phyloP scores from a whole-genome alignment of 106 monocot species.

The Dendrobium catenatum region DNA sequence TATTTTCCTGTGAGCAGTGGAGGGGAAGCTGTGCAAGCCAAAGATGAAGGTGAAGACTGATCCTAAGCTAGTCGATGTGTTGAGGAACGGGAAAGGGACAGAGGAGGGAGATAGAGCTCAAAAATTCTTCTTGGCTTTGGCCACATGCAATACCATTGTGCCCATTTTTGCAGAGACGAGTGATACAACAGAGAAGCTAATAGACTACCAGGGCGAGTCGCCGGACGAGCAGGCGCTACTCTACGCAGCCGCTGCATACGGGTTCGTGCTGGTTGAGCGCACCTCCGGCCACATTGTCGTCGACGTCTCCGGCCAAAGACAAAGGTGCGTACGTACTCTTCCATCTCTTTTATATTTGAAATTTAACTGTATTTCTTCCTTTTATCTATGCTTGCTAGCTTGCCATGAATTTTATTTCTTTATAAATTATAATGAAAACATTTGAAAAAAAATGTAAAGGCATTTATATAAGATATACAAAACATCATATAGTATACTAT shows the following conservation, averaged over 20 bases:
- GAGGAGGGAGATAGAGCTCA: conserved; percentile 20
- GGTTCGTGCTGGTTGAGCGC: conserved; percentile 37
- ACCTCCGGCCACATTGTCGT: conserved; percentile 55
- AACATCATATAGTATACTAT: no score
- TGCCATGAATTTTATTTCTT: no score
- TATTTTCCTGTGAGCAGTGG: conserved; percentile 5
- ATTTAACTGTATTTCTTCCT: background rate
- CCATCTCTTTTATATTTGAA: background rate
- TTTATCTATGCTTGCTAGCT: no score
- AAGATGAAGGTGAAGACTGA: conserved; percentile 34
- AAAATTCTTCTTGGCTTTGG: conserved; percentile 42
- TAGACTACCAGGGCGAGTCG: conserved; percentile 67
- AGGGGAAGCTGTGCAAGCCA: conserved; percentile 21
- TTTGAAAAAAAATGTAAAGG: no score
- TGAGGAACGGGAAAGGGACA: conserved; percentile 10
- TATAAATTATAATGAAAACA: no score
- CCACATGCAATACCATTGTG: conserved; percentile 63
- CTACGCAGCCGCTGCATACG: conserved; percentile 62
- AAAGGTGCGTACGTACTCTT: conserved; percentile 34
- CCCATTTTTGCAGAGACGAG: conserved; percentile 32
- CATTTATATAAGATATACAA: no score
- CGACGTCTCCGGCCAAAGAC: conserved; percentile 45
- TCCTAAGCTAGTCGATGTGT: conserved; percentile 20
- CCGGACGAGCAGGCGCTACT: conserved; percentile 68
- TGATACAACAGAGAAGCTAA: conserved; percentile 11